Evolutionary conservation across 2,329 filamentous ascomycete species (phyloP).

Genomic region (Talaromyces sp.): DNA sequence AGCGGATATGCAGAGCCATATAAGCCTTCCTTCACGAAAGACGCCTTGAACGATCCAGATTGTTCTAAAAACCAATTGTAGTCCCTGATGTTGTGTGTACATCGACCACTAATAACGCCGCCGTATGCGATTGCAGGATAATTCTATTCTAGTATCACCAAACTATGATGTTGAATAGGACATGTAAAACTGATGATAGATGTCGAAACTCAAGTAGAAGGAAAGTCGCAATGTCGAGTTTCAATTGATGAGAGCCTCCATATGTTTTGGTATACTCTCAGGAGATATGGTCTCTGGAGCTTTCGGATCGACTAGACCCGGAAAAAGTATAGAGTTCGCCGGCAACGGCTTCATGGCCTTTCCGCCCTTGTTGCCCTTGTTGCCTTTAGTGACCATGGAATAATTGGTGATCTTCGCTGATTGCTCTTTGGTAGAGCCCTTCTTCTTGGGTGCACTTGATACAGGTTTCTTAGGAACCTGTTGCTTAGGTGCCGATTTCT

Average conservation of each 20-base stretch:
- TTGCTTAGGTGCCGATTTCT: slow-evolving; percentile 20
- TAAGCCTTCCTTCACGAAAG: neutral
- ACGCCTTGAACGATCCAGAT: slow-evolving; percentile 4
- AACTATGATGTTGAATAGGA: slow-evolving; percentile 6
- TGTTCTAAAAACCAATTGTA: neutral
- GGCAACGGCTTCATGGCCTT: slow-evolving; percentile 36
- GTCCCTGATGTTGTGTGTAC: slow-evolving; percentile 3
- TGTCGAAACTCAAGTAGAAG: neutral
- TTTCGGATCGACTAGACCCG: slow-evolving; percentile 21
- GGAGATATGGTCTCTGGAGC: slow-evolving; percentile 22
- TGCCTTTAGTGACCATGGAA: slow-evolving; percentile 34
- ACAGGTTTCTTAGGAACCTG: neutral
- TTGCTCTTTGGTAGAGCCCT: slow-evolving; percentile 26
- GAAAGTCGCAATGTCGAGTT: neutral
- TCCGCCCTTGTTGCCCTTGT: slow-evolving; percentile 23
- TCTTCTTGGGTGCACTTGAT: slow-evolving; percentile 21
- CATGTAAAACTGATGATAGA: neutral
- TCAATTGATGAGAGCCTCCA: neutral
- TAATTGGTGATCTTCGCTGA: slow-evolving; percentile 32
- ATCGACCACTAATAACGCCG: slow-evolving; percentile 16
- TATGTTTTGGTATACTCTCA: slow-evolving; percentile 15
- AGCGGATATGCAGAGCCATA: neutral
- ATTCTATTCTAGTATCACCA: slow-evolving; percentile 20
- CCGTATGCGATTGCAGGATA: slow-evolving; percentile 13
- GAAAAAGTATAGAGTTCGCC: slow-evolving; percentile 30